Conservation (phyloP, 1,139 yeast genomes). For the Kodamaea plutei region DNA sequence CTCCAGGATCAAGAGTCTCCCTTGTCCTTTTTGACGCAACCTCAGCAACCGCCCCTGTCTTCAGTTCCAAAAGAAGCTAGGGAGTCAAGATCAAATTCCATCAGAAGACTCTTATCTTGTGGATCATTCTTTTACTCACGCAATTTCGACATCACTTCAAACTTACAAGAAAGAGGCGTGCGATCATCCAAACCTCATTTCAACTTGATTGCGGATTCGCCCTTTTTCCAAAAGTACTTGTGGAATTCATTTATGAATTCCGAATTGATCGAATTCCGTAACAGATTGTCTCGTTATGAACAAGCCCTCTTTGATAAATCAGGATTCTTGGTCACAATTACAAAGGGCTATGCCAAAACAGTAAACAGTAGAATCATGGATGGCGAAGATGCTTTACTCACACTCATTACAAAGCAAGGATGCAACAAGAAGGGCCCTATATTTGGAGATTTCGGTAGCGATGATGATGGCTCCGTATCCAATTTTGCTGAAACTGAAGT, state of each 20-base stretch:
- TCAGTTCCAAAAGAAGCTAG: neutral
- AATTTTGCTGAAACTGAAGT: conserved; percentile 67
- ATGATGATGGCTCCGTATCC: conserved; percentile 67
- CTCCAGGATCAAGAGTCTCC: conserved; percentile 1
- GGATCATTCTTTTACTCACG: conserved; percentile 67
- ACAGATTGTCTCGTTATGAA: conserved; percentile 49
- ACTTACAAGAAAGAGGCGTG: conserved; percentile 53
- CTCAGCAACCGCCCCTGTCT: neutral
- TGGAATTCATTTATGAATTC: conserved; percentile 63
- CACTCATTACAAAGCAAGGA: conserved; percentile 65
- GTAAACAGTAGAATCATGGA: conserved; percentile 42
- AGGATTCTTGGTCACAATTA: conserved; percentile 54
- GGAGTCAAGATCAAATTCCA: conserved; percentile 50
- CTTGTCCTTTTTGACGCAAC: conserved; percentile 5
- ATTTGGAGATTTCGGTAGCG: conserved; percentile 67
- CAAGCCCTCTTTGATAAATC: conserved; percentile 49
- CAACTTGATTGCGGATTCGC: conserved; percentile 36
- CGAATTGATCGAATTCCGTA: conserved; percentile 58
- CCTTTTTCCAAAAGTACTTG: conserved; percentile 52
- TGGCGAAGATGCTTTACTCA: conserved; percentile 43
- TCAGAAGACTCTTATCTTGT: conserved; percentile 51
- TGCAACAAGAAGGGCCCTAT: conserved; percentile 57
- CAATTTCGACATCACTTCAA: conserved; percentile 62
- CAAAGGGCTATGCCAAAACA: conserved; percentile 65
- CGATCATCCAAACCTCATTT: conserved; percentile 22